Evolutionary conservation across 1,284 basidiomycete species (phyloP), one percentile per base, ranked within the genome.

Genomic region (Fomitopsis palustris): DNA sequence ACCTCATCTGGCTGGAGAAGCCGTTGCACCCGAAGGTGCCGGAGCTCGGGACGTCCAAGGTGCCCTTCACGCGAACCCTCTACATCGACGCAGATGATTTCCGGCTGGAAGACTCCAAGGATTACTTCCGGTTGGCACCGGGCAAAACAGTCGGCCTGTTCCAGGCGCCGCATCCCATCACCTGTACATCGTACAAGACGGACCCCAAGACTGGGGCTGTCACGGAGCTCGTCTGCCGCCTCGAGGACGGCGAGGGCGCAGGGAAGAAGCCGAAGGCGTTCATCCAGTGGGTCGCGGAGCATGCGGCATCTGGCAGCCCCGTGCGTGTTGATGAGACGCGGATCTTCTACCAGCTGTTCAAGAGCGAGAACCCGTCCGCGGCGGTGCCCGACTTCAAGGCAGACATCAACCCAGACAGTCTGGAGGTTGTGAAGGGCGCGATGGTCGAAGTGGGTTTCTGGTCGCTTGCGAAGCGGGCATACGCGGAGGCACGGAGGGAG

Each of bases 51-150:
- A 86, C 81, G 7, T 89, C 90, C 56, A 85, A 78, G 55, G 87
- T 97, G 53, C 93, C 94, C 3, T 95, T 98, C 75, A 93, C 96
- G 14, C 87, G 89, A 49, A 90, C 87, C 17, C 81, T 99, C 59
- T 99, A 93, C 77, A 98, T 99, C 69, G 96, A 99, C 65, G 78
- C 81, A 29, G 93, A 96, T 61, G 97, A 99, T 76, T 99, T 99
- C 83, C 83, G 96, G 56, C 77, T 89, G 29, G 85, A 92, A 67
- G 96, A 97, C 70, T 93, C 93, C 19, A 88, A 90, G 64, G 96
- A 99, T 73, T 99, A 98, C 78, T 99, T 97, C 87, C 89, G 97
- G 23, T 86, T 99, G 43, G 95, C 96, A 2, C 97, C 97, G 3
- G 95, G 95, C 47, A 98, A 98, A 80, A 94, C 93, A 0, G 96